Conservation (phyloP, 2,329 filamentous ascomycete species). For the Furcasterigmium furcatum region DNA sequence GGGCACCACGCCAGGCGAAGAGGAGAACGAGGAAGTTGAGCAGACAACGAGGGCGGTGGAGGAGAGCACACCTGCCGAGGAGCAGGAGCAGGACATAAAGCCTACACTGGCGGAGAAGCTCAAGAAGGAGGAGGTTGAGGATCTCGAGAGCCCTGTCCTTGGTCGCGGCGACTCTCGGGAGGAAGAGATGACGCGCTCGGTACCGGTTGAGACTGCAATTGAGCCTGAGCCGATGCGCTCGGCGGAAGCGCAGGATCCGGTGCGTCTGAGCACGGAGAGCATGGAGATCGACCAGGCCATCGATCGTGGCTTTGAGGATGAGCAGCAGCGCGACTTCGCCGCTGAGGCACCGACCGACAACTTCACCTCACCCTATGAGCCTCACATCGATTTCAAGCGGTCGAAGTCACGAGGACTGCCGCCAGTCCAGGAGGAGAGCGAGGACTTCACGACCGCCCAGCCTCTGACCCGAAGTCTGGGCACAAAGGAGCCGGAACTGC, state of each 20-base stretch:
- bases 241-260: conserved; percentile 22
- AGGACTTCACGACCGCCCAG: conserved; percentile 27
- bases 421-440: conserved; percentile 48
- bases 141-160: conserved; percentile 35
- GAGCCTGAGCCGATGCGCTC: not conserved
- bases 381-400: conserved; percentile 30
- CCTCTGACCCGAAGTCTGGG: not conserved
- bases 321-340: conserved; percentile 16
- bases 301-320: conserved; percentile 22
- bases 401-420: conserved; percentile 42
- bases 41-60: not conserved
- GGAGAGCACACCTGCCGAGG: not conserved
- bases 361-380: conserved; percentile 11
- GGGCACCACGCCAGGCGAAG: conserved; percentile 18
- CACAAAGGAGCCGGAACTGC: conserved; percentile 9
- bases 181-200: not conserved
- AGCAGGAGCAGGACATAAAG: conserved; percentile 9
- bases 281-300: conserved; percentile 12
- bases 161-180: conserved; percentile 18
- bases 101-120: conserved; percentile 5
- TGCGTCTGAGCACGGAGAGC: conserved; percentile 13
- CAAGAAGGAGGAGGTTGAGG: conserved; percentile 19
- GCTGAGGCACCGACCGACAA: conserved; percentile 9
- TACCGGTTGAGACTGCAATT: no score
- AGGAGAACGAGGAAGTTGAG: conserved; percentile 7